Evolutionary conservation across 257 asterid genomes (phyloP).

Genomic region (Dorcoceras hygrometricum): DNA sequence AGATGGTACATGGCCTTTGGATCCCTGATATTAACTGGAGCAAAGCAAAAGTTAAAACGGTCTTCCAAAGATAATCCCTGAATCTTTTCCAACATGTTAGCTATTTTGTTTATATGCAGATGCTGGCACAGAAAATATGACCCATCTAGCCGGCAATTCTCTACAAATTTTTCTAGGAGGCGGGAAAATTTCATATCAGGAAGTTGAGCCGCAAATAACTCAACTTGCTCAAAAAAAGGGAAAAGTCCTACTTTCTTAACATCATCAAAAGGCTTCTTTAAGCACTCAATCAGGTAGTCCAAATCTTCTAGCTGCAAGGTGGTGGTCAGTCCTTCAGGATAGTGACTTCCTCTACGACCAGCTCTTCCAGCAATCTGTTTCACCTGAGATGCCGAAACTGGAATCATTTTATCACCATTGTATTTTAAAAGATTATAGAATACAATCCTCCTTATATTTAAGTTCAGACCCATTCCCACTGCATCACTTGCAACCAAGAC

Average conservation of each 20-base stretch:
- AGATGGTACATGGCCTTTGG: constrained; percentile 95
- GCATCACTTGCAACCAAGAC: constrained; percentile 96
- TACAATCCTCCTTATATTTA: constrained; percentile 72
- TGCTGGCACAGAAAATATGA: constrained; percentile 77
- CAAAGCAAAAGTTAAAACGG: constrained; percentile 89
- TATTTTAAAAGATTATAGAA: constrained; percentile 69
- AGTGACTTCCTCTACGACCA: constrained; percentile 91
- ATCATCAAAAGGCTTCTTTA: constrained; percentile 79
- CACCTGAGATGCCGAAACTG: constrained; percentile 87
- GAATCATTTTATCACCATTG: constrained; percentile 78
- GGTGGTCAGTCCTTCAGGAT: constrained; percentile 87
- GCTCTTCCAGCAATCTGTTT: constrained; percentile 98
- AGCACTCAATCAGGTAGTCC: constrained; percentile 75
- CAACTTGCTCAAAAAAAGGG: constrained; percentile 89
- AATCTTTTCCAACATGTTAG: constrained; percentile 78
- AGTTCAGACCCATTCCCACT: constrained; percentile 96
- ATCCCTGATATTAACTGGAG: constrained; percentile 83
- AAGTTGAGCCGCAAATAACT: constrained; percentile 76
- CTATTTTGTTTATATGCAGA: constrained; percentile 68
- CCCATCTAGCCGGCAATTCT: constrained; percentile 70
- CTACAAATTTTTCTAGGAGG: constrained; percentile 74
- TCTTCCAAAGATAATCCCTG: constrained; percentile 77
- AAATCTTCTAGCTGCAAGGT: constrained; percentile 74
- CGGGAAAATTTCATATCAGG: constrained; percentile 50
- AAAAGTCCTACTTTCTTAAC: constrained; percentile 87